Percentiles rank a stretch among this genome's conserved stretches.
phyloP scores from a whole-genome alignment of 164 flowering plant species.

The Magnolia changhungtana region DNA sequence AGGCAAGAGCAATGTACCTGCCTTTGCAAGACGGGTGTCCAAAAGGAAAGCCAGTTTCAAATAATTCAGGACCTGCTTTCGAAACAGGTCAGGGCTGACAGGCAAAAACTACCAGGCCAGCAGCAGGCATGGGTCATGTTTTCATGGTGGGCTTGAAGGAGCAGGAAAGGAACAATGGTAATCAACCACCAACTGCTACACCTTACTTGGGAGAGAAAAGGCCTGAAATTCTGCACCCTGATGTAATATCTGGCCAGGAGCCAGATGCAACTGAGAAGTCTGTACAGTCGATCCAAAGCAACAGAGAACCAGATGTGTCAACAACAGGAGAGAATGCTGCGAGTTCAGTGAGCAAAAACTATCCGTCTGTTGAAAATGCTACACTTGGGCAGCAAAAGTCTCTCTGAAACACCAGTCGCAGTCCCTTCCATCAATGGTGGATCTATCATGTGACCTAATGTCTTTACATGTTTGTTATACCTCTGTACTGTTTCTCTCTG shows the following conservation, averaged over 20 bases:
- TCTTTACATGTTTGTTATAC: too few relatives aligned
- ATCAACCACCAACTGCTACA: conserved; percentile 4
- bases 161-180: conserved; percentile 17
- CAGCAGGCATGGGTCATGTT: conserved; percentile 1
- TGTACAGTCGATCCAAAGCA: conserved; percentile 5
- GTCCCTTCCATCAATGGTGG: too few relatives aligned
- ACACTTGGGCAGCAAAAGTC: not conserved
- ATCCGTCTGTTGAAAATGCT: not conserved
- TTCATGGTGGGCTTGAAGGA: not conserved
- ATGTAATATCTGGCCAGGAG: not conserved
- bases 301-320: conserved; percentile 6
- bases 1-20: conserved; percentile 17
- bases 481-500: too few relatives aligned
- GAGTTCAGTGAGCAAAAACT: not conserved
- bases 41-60: conserved; percentile 17
- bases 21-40: conserved; percentile 12
- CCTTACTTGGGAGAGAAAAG: not conserved
- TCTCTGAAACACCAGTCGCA: too few relatives aligned
- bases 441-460: too few relatives aligned
- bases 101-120: not conserved
- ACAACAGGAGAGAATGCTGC: conserved; percentile 4
- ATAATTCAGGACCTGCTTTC: not conserved
- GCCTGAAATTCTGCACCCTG: not conserved
- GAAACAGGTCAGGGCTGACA: not conserved
- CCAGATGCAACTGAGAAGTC: conserved; percentile 10